These are phyloP conservation scores for Lactarius pseudohatsudake DNA, from an alignment of 768 basidiomycete genomes.

Conservation along the genomic window DNA sequence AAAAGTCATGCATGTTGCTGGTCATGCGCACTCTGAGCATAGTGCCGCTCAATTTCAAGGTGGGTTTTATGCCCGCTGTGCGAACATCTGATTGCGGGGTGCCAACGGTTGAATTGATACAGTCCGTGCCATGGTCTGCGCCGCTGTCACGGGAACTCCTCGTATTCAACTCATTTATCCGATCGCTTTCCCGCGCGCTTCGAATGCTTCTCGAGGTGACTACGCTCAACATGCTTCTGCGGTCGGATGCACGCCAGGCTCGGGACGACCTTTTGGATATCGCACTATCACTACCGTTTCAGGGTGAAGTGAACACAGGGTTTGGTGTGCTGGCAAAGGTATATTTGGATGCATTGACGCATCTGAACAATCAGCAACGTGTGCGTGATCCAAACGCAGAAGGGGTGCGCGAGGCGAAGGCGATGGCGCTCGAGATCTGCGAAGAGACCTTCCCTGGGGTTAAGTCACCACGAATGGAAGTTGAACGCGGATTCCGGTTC, in stretches of 20 bases:
- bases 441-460: constrained; percentile 95
- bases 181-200: constrained; percentile 85
- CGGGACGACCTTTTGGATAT: constrained; percentile 94
- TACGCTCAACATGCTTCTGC: constrained; percentile 89
- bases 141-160: constrained; percentile 94
- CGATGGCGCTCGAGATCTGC: constrained; percentile 85
- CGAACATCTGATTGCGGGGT: constrained; percentile 10
- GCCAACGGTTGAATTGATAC: constrained; percentile 19
- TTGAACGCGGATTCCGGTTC: constrained; percentile 96
- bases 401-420: constrained; percentile 79
- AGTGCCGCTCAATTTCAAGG: constrained; percentile 92
- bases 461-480: constrained; percentile 81
- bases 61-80: constrained; percentile 38
- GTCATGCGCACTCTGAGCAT: constrained; percentile 97
- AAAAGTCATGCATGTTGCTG: constrained; percentile 90
- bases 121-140: constrained; percentile 93
- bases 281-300: constrained; percentile 90
- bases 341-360: constrained; percentile 89
- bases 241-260: constrained; percentile 79
- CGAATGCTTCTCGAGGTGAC: constrained; percentile 89
- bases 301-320: constrained; percentile 94
- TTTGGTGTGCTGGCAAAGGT: constrained; percentile 98
- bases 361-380: constrained; percentile 77
- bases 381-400: constrained; percentile 76
- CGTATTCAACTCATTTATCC: constrained; percentile 97